Percentiles rank a stretch among this genome's conserved stretches.
phyloP scores from a whole-genome alignment of 345 rosid species.

The Euphorbia lathyris region DNA sequence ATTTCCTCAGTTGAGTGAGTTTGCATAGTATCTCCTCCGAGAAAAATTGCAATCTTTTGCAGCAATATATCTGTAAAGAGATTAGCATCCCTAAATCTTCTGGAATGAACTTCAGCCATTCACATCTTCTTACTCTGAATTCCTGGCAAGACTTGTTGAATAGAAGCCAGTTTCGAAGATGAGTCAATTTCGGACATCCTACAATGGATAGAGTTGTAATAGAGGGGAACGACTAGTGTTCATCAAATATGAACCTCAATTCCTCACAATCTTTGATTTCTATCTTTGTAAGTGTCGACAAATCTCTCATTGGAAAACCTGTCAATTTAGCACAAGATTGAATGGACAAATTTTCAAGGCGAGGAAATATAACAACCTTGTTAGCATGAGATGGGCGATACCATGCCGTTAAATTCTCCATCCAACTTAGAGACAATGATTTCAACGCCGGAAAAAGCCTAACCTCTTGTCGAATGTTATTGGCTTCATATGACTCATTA shows the following conservation, averaged over 20 bases:
- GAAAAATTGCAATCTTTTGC: not conserved
- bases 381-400: not conserved
- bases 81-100: not conserved
- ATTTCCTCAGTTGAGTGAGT: not conserved
- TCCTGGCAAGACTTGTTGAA: not conserved
- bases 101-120: not conserved
- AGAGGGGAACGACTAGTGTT: not conserved
- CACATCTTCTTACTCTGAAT: not conserved
- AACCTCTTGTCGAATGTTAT: no score
- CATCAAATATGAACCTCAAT: not conserved
- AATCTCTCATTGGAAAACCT: not conserved
- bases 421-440: not conserved
- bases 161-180: not conserved
- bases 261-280: not conserved
- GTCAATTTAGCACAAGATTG: not conserved
- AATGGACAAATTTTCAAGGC: constrained; percentile 8
- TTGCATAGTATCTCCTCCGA: not conserved
- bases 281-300: not conserved
- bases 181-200: not conserved
- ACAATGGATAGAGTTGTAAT: not conserved
- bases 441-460: not conserved
- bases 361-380: constrained; percentile 7
- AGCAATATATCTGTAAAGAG: not conserved
- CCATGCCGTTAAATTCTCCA: constrained; percentile 1
- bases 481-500: not conserved